Evolutionary conservation across 257 asterid genomes (phyloP).

Genomic region (Cynanchum wilfordii): DNA sequence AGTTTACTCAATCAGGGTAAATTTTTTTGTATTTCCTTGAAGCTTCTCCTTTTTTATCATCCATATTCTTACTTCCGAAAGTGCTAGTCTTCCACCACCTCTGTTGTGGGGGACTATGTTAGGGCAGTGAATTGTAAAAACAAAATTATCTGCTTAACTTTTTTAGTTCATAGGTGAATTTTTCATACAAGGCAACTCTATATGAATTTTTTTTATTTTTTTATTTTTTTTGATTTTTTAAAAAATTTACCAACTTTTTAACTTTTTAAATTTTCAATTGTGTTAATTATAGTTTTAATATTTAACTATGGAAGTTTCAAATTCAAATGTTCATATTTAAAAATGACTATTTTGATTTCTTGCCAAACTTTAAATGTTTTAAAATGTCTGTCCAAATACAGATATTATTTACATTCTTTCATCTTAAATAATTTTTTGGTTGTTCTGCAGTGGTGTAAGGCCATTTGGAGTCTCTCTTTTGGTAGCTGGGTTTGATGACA

Average conservation of each 20-base stretch:
- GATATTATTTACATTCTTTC: not conserved
- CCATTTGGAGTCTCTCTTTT: constrained; percentile 95
- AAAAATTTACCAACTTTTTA: no score
- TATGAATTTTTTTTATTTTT: not conserved
- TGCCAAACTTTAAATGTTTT: no score
- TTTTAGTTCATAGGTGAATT: not conserved
- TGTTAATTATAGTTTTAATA: no score
- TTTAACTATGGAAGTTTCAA: no score
- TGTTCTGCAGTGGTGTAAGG: constrained; percentile 76
- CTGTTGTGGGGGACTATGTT: not conserved
- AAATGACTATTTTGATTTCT: no score
- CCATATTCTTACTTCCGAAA: not conserved
- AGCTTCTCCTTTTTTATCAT: not conserved
- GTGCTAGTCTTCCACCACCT: no score
- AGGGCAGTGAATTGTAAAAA: not conserved
- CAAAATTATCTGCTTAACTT: not conserved
- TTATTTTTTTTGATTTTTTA: no score
- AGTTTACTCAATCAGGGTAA: constrained; percentile 99
- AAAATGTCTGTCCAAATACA: no score
- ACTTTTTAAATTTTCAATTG: no score
- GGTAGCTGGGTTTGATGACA: constrained; percentile 97
- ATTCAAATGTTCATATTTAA: no score
- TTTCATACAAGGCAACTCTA: not conserved
- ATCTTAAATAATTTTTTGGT: constrained; percentile 12
- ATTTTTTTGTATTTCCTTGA: not conserved